Evolutionary conservation across 768 basidiomycete species (phyloP).

Genomic region (Boletus fagicola): DNA sequence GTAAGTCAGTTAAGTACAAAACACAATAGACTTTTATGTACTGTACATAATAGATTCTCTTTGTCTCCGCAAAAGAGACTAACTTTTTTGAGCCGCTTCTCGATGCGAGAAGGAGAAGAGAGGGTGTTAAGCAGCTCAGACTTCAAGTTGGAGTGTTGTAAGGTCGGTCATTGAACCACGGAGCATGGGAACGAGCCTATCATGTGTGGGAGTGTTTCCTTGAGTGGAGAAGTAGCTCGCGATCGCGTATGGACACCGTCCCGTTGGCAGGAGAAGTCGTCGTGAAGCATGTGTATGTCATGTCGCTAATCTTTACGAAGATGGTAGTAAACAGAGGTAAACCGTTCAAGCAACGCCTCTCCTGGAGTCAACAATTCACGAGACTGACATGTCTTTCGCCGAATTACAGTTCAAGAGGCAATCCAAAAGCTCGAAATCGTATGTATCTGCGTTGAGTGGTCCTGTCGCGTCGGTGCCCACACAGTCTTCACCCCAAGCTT

Average conservation of each 20-base stretch:
- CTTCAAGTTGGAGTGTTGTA: not conserved
- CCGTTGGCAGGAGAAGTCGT: too few species aligned
- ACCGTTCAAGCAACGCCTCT: not conserved
- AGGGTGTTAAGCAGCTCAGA: not conserved
- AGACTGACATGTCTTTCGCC: constrained; percentile 35
- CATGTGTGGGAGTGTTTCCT: not conserved
- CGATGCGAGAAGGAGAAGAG: not conserved
- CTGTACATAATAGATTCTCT: not conserved
- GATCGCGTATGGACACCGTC: too few species aligned
- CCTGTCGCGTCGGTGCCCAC: constrained; percentile 22
- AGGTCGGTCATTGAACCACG: not conserved
- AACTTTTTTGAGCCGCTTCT: constrained; percentile 1
- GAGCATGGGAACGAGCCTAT: not conserved
- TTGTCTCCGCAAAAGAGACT: constrained; percentile 13
- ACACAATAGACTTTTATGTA: not conserved
- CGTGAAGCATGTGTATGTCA: too few species aligned
- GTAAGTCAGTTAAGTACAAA: not conserved
- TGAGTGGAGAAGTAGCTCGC: too few species aligned
- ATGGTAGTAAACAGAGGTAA: constrained; percentile 14
- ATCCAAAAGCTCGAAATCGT: constrained; percentile 34
- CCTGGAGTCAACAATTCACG: not conserved
- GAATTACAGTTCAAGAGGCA: constrained; percentile 32
- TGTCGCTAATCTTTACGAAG: too few species aligned
- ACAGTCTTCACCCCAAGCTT: constrained; percentile 25
- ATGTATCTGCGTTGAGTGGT: constrained; percentile 33